Conservation (phyloP, 192 early-diverging fungal species). For the Backusella liffmaniae region DNA sequence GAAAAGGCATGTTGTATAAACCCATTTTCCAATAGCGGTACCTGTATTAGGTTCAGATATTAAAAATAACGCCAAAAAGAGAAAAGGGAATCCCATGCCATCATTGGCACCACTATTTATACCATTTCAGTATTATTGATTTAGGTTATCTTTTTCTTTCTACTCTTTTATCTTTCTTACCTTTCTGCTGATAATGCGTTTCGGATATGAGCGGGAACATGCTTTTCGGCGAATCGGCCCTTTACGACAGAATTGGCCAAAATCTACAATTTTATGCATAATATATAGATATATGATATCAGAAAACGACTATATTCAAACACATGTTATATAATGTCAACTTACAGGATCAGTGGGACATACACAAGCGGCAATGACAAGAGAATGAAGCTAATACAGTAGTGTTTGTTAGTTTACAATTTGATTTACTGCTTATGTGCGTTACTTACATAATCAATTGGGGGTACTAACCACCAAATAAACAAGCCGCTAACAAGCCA, state of each 20-base stretch:
- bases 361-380: constrained; percentile 80
- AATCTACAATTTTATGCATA: constrained; percentile 32
- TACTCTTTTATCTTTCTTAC: constrained; percentile 17
- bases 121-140: neutral
- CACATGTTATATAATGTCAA: neutral
- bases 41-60: constrained; percentile 53
- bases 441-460: constrained; percentile 52
- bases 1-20: constrained; percentile 72
- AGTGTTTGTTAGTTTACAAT: neutral
- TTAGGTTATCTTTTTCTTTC: neutral
- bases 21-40: constrained; percentile 72
- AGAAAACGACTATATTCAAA: neutral
- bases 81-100: constrained; percentile 80
- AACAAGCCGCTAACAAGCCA: constrained; percentile 70
- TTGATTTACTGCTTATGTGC: neutral
- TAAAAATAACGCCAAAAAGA: constrained; percentile 75
- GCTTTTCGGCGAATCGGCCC: constrained; percentile 88
- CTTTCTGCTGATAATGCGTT: constrained; percentile 76
- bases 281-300: neutral
- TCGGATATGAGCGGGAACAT: constrained; percentile 75
- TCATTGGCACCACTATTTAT: constrained; percentile 77
- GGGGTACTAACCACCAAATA: constrained; percentile 59
- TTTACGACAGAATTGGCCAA: constrained; percentile 93
- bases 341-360: constrained; percentile 92
- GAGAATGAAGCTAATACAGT: constrained; percentile 56